A percentile compares a stretch with the other conserved stretches of the same genome.
These are phyloP conservation scores for Venturia pyrina DNA, from an alignment of 2,329 filamentous ascomycete species.

Conservation along the genomic window DNA sequence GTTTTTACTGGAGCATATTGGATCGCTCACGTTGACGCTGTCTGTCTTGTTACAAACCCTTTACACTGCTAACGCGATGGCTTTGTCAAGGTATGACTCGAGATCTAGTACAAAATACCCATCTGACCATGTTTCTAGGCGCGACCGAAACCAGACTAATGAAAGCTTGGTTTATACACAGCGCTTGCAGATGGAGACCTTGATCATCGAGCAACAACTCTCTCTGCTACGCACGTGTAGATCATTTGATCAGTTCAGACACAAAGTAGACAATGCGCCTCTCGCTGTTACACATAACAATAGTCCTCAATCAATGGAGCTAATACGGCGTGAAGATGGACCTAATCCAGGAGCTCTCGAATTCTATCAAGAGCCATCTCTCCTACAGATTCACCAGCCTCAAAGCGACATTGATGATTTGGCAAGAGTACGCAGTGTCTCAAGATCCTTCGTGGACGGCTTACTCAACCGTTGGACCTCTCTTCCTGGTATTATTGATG, in stretches of 20 bases:
- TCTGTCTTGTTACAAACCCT: slow-evolving; percentile 29
- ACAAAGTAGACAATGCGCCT: slow-evolving; percentile 9
- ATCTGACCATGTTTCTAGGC: neutral
- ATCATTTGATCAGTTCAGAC: slow-evolving; percentile 16
- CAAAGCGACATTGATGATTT: slow-evolving; percentile 19
- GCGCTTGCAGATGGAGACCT: slow-evolving; percentile 25
- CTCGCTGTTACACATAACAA: slow-evolving; percentile 7
- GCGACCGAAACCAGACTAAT: neutral
- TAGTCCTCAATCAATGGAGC: slow-evolving; percentile 4
- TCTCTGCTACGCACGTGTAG: slow-evolving; percentile 21
- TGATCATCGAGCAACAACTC: slow-evolving; percentile 31
- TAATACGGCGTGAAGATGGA: slow-evolving; percentile 18
- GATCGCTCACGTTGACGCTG: slow-evolving; percentile 25
- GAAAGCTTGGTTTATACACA: slow-evolving; percentile 25
- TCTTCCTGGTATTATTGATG: slow-evolving; percentile 2
- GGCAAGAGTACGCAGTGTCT: slow-evolving; percentile 7
- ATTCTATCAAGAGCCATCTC: slow-evolving; percentile 21
- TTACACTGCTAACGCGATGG: slow-evolving; percentile 28
- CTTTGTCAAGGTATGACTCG: slow-evolving; percentile 26
- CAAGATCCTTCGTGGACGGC: slow-evolving; percentile 10
- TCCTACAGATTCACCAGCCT: slow-evolving; percentile 20
- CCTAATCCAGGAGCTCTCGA: slow-evolving; percentile 20
- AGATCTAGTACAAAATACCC: neutral
- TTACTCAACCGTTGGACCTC: slow-evolving; percentile 12
- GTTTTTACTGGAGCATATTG: slow-evolving; percentile 26